Conservation (phyloP, 2,329 filamentous ascomycete genomes). For the Exophiala sp. region DNA sequence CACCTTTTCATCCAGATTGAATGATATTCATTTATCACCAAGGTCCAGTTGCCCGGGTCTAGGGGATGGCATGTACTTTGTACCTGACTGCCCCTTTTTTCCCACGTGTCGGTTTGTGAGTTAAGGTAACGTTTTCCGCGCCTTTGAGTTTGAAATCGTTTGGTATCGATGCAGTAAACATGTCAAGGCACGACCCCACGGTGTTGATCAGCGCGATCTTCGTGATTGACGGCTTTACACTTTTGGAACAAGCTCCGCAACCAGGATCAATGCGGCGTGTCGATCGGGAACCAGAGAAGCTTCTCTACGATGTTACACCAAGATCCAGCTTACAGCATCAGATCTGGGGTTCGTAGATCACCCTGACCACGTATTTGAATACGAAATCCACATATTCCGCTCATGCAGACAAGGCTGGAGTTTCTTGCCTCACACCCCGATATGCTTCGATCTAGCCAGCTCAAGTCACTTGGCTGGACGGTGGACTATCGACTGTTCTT, state of each 20-base stretch:
- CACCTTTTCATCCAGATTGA: neutral
- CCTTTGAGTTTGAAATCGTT: neutral
- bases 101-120: constrained; percentile 11
- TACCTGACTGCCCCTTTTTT: neutral
- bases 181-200: neutral
- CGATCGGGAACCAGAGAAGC: neutral
- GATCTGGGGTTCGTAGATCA: no score
- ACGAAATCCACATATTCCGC: no score
- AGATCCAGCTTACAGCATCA: no score
- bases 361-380: no score
- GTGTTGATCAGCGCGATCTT: constrained; percentile 1
- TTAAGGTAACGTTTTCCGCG: neutral
- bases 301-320: no score
- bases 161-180: neutral
- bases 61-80: neutral
- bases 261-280: neutral
- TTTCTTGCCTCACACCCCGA: no score
- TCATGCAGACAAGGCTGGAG: no score
- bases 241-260: neutral
- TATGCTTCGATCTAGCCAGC: no score
- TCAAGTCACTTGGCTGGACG: no score
- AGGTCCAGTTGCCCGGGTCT: no score
- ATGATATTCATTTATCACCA: constrained; percentile 3
- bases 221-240: constrained; percentile 5
- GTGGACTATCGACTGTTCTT: no score